These are phyloP conservation scores for Claviceps sp. DNA, from an alignment of 2,329 filamentous ascomycete species.

Conservation along the genomic window DNA sequence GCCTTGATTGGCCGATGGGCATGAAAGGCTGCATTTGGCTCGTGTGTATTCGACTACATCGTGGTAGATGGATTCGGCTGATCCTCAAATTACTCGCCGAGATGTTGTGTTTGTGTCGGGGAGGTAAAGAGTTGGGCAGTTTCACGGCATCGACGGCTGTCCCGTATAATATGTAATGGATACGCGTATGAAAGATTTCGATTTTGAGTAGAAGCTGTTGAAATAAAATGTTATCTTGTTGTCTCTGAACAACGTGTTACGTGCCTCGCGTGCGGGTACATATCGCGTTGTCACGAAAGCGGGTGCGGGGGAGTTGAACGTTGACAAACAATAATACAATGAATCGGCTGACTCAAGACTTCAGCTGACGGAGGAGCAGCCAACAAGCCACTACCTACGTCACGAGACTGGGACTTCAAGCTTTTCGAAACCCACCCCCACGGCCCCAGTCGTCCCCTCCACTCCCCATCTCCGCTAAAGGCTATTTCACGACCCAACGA, in stretches of 20 bases:
- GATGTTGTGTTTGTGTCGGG: neutral
- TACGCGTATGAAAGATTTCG: no score
- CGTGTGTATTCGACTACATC: neutral
- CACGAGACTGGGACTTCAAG: constrained; percentile 8
- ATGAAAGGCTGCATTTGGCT: neutral
- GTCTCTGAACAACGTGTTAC: no score
- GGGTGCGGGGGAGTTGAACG: no score
- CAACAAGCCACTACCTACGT: constrained; percentile 2
- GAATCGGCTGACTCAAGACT: neutral
- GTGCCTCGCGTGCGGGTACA: no score
- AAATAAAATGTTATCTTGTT: no score
- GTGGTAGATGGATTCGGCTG: neutral
- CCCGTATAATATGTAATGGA: no score
- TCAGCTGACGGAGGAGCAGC: neutral
- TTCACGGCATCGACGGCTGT: no score
- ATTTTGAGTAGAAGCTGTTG: no score
- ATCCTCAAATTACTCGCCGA: neutral
- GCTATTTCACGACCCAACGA: neutral
- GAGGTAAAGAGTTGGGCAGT: neutral
- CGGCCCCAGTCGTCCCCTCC: neutral
- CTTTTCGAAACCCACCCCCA: neutral
- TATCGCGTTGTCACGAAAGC: no score
- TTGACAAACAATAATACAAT: no score
- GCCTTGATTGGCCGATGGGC: constrained; percentile 5
- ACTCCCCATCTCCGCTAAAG: constrained; percentile 1